These are phyloP conservation scores for Phytophthora megakarya DNA, from an alignment of 352 stramenopile genomes.

Conservation along the genomic window DNA sequence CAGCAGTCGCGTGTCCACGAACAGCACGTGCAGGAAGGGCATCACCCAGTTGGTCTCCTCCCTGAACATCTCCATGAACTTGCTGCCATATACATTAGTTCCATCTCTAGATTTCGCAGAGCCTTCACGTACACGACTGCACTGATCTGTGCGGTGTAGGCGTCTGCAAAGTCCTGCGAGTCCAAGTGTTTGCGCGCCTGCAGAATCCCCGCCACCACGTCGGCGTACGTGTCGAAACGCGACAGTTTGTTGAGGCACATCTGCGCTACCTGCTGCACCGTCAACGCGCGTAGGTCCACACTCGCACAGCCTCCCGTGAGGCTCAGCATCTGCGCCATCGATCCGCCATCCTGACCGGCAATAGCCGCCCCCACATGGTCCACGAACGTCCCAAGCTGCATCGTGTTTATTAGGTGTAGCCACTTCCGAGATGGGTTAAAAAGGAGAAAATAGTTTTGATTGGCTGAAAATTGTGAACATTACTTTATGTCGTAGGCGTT, in stretches of 20 bases:
- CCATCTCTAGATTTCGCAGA: not conserved
- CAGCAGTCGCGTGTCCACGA: conserved; percentile 79
- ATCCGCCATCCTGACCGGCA: conserved; percentile 46
- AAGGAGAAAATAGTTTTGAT: too few relatives aligned
- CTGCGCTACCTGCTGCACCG: conserved; percentile 54
- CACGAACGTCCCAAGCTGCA: conserved; percentile 69
- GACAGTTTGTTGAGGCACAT: conserved; percentile 60
- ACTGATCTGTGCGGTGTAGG: conserved; percentile 69
- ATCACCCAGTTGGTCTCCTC: conserved; percentile 88
- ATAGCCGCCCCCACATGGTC: conserved; percentile 64
- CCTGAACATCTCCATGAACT: conserved; percentile 88
- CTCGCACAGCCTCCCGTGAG: conserved; percentile 36
- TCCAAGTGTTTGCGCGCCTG: conserved; percentile 67
- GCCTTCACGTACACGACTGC: conserved; percentile 62
- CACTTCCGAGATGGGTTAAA: too few relatives aligned
- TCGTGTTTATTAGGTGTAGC: conserved; percentile 9
- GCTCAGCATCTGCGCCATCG: conserved; percentile 61
- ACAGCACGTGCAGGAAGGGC: conserved; percentile 80
- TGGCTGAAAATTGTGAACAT: not conserved
- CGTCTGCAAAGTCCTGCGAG: conserved; percentile 48
- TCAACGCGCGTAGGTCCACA: conserved; percentile 54
- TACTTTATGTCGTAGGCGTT: not conserved
- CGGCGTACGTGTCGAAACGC: conserved; percentile 56
- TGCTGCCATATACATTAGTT: conserved; percentile 37
- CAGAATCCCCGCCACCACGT: conserved; percentile 68